These are phyloP conservation scores for Talaromyces amestolkiae DNA, from an alignment of 2,329 filamentous ascomycete species.

Conservation along the genomic window DNA sequence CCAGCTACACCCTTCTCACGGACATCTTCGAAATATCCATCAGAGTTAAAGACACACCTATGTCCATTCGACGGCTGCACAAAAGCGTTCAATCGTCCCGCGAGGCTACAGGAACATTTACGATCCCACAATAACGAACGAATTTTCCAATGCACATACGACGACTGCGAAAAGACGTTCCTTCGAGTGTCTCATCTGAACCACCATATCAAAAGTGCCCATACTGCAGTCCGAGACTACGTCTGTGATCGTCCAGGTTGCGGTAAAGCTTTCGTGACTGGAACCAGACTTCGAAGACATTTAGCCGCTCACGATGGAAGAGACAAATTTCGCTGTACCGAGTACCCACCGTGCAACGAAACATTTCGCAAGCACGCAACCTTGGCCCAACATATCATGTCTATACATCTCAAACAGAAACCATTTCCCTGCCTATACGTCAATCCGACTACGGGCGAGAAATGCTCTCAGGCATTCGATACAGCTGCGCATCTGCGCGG, in stretches of 20 bases:
- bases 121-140: slow-evolving; percentile 83
- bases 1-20: slow-evolving; percentile 54
- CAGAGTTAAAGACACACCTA: slow-evolving; percentile 70
- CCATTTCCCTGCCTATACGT: slow-evolving; percentile 68
- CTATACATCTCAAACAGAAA: slow-evolving; percentile 68
- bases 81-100: slow-evolving; percentile 85
- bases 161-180: slow-evolving; percentile 77
- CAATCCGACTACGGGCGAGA: slow-evolving; percentile 51
- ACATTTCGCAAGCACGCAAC: slow-evolving; percentile 86
- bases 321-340: slow-evolving; percentile 71
- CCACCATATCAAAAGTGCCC: slow-evolving; percentile 79
- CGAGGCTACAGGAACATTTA: slow-evolving; percentile 73
- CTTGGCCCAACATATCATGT: slow-evolving; percentile 75
- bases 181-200: slow-evolving; percentile 81
- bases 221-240: slow-evolving; percentile 68
- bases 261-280: slow-evolving; percentile 76
- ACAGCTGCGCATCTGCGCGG: slow-evolving; percentile 67
- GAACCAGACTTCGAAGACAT: slow-evolving; percentile 73
- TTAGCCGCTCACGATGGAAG: slow-evolving; percentile 73
- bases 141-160: slow-evolving; percentile 68
- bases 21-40: slow-evolving; percentile 52
- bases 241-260: slow-evolving; percentile 71
- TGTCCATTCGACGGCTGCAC: slow-evolving; percentile 73
- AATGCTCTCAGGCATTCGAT: slow-evolving; percentile 70
- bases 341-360: slow-evolving; percentile 67